A percentile compares a stretch with the other conserved stretches of the same genome.
phyloP scores from a whole-genome alignment of 2,329 filamentous ascomycete species.

The Neobulgaria alba region DNA sequence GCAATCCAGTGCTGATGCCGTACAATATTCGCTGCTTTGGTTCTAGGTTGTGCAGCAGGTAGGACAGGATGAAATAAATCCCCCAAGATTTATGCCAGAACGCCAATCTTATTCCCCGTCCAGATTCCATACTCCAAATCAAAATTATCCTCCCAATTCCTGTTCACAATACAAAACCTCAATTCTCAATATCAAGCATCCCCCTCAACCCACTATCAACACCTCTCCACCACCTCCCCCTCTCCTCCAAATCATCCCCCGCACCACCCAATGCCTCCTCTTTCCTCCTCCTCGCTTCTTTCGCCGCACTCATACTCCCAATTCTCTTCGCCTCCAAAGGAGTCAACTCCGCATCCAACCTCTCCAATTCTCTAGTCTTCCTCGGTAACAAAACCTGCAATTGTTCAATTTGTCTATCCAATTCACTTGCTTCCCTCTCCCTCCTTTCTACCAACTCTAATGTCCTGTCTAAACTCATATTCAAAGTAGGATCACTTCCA shows the following conservation, averaged over 20 bases:
- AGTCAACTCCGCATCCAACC: slow-evolving; percentile 57
- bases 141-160: too few species aligned
- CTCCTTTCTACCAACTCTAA: slow-evolving; percentile 42
- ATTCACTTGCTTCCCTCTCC: slow-evolving; percentile 43
- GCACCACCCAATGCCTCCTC: slow-evolving; percentile 57
- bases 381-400: slow-evolving; percentile 53
- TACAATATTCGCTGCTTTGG: too few species aligned
- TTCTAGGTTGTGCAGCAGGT: too few species aligned
- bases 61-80: too few species aligned
- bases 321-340: slow-evolving; percentile 60
- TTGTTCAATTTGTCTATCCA: slow-evolving; percentile 56
- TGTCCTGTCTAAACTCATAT: slow-evolving; percentile 50
- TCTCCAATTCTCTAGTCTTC: slow-evolving; percentile 59
- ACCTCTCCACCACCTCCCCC: slow-evolving; percentile 65
- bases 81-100: too few species aligned
- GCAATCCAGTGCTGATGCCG: too few species aligned
- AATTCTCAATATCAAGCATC: slow-evolving; percentile 49
- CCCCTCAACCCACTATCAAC: slow-evolving; percentile 55
- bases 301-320: slow-evolving; percentile 57
- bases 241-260: slow-evolving; percentile 66
- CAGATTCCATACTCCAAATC: too few species aligned
- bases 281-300: slow-evolving; percentile 60
- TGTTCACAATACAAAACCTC: too few species aligned
- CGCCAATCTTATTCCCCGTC: too few species aligned
- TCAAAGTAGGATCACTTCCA: slow-evolving; percentile 38